phyloP scores from a whole-genome alignment of 1,284 basidiomycete genomes.

The Cryptococcus sp. region DNA sequence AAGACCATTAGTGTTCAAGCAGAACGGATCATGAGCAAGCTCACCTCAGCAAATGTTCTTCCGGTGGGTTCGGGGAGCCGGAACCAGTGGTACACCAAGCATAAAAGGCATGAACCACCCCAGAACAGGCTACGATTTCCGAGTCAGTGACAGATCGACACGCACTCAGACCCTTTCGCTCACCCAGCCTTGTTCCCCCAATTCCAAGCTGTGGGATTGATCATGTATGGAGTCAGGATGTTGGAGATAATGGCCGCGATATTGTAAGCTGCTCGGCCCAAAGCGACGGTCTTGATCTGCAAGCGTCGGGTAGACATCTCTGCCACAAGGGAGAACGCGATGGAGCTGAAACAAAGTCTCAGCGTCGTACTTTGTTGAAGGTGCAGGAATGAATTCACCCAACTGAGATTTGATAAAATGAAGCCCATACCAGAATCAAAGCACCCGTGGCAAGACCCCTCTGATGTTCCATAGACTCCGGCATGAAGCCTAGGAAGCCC shows the following conservation, averaged over 20 bases:
- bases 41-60: conserved; percentile 51
- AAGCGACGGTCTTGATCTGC: conserved; percentile 58
- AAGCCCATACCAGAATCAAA: conserved; percentile 54
- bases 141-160: conserved; percentile 9
- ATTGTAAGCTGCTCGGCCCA: conserved; percentile 54
- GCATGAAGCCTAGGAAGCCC: conserved; percentile 55
- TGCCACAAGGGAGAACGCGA: conserved; percentile 54
- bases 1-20: no score
- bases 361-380: neutral
- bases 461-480: conserved; percentile 23
- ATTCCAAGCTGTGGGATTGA: conserved; percentile 55
- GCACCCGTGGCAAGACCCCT: conserved; percentile 52
- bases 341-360: conserved; percentile 10
- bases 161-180: neutral
- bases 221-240: conserved; percentile 54
- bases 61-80: conserved; percentile 54
- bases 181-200: conserved; percentile 33
- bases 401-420: conserved; percentile 50
- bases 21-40: neutral
- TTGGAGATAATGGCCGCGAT: conserved; percentile 53
- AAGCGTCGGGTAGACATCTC: conserved; percentile 56
- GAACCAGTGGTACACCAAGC: conserved; percentile 51
- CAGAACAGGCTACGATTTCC: conserved; percentile 41
- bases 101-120: conserved; percentile 44
- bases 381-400: conserved; percentile 35